phyloP scores from a whole-genome alignment of 768 basidiomycete genomes.

The Tulasnella sp. region DNA sequence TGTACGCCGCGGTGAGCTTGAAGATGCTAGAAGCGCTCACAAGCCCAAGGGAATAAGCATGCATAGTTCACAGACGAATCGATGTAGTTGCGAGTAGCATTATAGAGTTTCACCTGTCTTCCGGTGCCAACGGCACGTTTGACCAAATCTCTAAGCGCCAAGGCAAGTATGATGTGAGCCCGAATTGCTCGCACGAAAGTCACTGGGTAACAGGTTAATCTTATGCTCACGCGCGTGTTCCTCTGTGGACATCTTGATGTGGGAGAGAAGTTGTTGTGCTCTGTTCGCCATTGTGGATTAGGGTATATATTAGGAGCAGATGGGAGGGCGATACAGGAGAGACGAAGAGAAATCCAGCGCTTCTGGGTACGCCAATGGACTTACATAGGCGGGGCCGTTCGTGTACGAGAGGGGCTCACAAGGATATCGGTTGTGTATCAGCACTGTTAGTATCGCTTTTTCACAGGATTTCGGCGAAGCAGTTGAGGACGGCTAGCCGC shows the following conservation, averaged over 20 bases:
- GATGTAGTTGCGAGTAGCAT: neutral
- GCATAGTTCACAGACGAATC: constrained; percentile 14
- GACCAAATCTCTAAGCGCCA: constrained; percentile 37
- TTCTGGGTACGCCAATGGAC: too few relatives aligned
- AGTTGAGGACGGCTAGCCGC: too few relatives aligned
- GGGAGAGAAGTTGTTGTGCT: constrained; percentile 17
- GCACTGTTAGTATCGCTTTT: too few relatives aligned
- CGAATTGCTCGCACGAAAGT: neutral
- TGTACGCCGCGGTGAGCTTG: constrained; percentile 83
- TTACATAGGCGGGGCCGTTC: too few relatives aligned
- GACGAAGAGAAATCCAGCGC: too few relatives aligned
- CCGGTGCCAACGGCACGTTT: constrained; percentile 68
- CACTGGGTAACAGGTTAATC: neutral
- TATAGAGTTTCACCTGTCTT: constrained; percentile 50
- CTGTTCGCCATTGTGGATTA: constrained; percentile 16
- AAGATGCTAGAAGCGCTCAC: constrained; percentile 69
- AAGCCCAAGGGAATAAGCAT: neutral
- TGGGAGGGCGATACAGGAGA: neutral
- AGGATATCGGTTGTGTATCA: too few relatives aligned
- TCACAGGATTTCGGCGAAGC: too few relatives aligned
- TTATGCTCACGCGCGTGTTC: neutral
- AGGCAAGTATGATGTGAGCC: neutral
- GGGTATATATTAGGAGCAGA: neutral
- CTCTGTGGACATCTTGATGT: constrained; percentile 6
- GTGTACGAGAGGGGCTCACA: too few relatives aligned